Conservation (phyloP, 1,284 basidiomycete genomes). For the Ceratobasidium sp. region DNA sequence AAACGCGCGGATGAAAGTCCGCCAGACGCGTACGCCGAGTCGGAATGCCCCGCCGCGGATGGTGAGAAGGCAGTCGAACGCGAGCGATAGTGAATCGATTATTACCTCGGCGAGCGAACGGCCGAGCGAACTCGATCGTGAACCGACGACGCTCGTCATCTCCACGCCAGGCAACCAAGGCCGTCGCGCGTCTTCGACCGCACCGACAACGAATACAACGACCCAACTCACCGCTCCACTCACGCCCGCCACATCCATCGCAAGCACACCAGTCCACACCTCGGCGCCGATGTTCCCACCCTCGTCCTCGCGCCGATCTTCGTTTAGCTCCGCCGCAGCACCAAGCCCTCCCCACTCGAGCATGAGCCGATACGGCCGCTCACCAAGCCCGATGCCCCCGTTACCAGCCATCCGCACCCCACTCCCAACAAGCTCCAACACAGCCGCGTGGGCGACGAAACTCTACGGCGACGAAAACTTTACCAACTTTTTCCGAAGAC, state of each 20-base stretch:
- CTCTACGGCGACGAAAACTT: conserved; percentile 96
- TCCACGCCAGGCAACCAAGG: conserved; percentile 19
- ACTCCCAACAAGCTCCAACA: conserved; percentile 54
- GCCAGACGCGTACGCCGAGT: conserved; percentile 76
- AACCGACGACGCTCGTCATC: conserved; percentile 18
- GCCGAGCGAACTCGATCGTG: conserved; percentile 43
- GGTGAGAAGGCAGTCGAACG: conserved; percentile 76
- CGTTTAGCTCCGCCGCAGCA: conserved; percentile 85
- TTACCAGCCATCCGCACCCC: conserved; percentile 70
- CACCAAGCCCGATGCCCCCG: conserved; percentile 89
- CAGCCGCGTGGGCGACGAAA: conserved; percentile 68
- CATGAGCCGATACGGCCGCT: conserved; percentile 71
- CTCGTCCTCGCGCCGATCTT: conserved; percentile 78
- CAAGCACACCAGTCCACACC: conserved; percentile 62
- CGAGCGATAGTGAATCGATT: conserved; percentile 78
- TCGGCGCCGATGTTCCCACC: conserved; percentile 77
- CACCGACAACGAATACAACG: conserved; percentile 17
- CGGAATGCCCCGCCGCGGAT: conserved; percentile 58
- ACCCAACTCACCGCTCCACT: conserved; percentile 60
- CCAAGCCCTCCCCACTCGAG: conserved; percentile 63
- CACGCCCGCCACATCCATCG: conserved; percentile 73
- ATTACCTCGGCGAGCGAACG: conserved; percentile 68
- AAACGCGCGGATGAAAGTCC: conserved; percentile 78
- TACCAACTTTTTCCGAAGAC: conserved; percentile 94
- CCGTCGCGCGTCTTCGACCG: conserved; percentile 40